These are phyloP conservation scores for Haplographium delicatum DNA, from an alignment of 495 filamentous ascomycete species.

Conservation along the genomic window DNA sequence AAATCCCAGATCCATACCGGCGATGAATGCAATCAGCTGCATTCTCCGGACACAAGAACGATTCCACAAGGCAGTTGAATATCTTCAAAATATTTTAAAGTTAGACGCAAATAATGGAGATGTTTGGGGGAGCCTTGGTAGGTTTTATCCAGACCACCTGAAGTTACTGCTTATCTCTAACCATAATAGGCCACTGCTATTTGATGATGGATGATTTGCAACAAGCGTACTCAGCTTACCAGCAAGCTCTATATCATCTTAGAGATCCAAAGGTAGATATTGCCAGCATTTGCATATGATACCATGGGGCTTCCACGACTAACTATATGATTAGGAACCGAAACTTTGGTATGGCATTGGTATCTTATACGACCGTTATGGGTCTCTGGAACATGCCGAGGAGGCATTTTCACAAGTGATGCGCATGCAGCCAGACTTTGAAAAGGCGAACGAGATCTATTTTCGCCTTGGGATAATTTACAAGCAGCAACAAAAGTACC, in stretches of 20 bases:
- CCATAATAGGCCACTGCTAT: conserved; percentile 74
- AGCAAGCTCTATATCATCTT: conserved; percentile 89
- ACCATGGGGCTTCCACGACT: background rate
- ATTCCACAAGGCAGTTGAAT: conserved; percentile 91
- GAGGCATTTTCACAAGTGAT: conserved; percentile 99
- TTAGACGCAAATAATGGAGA: conserved; percentile 86
- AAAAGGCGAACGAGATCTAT: conserved; percentile 99
- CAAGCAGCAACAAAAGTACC: conserved; percentile 96
- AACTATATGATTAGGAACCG: conserved; percentile 59
- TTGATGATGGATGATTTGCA: conserved; percentile 99
- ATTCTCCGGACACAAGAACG: conserved; percentile 89
- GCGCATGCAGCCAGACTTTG: conserved; percentile 96
- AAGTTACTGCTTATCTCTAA: conserved; percentile 9
- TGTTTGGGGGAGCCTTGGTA: conserved; percentile 92
- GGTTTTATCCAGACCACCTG: conserved; percentile 26
- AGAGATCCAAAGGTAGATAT: conserved; percentile 84
- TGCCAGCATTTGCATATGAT: too few relatives aligned
- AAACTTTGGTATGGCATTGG: conserved; percentile 99
- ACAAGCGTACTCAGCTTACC: conserved; percentile 96
- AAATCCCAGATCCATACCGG: conserved; percentile 84
- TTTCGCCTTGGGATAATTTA: conserved; percentile 98
- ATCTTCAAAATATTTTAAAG: conserved; percentile 85
- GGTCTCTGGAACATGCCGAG: conserved; percentile 94
- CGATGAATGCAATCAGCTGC: conserved; percentile 90
- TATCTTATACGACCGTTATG: conserved; percentile 95